Evolutionary conservation across 768 basidiomycete species (phyloP).

Genomic region (Melanogaster broomeanus): DNA sequence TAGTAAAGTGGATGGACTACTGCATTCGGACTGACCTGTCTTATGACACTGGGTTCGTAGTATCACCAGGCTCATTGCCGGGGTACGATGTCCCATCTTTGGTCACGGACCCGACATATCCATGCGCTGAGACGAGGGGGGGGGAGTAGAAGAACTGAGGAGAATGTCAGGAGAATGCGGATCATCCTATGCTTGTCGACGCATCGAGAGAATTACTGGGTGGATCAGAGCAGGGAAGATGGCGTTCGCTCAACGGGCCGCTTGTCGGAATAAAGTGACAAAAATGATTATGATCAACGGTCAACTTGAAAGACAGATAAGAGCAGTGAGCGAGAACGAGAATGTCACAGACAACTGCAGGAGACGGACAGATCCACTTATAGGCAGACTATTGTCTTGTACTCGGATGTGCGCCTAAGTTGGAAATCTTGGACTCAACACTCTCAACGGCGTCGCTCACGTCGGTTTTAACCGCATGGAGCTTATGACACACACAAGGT

Average conservation of each 20-base stretch:
- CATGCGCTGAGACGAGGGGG: constrained; percentile 31
- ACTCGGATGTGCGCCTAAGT: neutral
- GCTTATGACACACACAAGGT: neutral
- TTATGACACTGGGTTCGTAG: constrained; percentile 42
- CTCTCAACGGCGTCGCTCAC: neutral
- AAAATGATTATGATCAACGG: neutral
- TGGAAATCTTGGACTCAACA: neutral
- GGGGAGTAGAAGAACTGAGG: constrained; percentile 14
- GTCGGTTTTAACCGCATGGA: neutral
- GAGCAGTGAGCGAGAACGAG: neutral
- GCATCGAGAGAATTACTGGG: neutral
- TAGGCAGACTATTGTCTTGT: no score
- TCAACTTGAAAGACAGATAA: neutral
- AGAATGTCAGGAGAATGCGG: constrained; percentile 8
- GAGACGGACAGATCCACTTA: no score
- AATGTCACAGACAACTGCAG: no score
- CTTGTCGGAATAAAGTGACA: constrained; percentile 7
- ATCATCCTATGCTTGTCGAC: constrained; percentile 9
- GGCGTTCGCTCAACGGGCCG: constrained; percentile 27
- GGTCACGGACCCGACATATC: constrained; percentile 29
- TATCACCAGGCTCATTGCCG: constrained; percentile 34
- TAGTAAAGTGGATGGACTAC: neutral
- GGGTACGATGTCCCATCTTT: constrained; percentile 30
- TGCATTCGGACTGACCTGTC: constrained; percentile 32
- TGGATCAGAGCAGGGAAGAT: neutral